These are phyloP conservation scores for Trichoderma pleuroti DNA, from an alignment of 2,329 filamentous ascomycete species.

Conservation along the genomic window DNA sequence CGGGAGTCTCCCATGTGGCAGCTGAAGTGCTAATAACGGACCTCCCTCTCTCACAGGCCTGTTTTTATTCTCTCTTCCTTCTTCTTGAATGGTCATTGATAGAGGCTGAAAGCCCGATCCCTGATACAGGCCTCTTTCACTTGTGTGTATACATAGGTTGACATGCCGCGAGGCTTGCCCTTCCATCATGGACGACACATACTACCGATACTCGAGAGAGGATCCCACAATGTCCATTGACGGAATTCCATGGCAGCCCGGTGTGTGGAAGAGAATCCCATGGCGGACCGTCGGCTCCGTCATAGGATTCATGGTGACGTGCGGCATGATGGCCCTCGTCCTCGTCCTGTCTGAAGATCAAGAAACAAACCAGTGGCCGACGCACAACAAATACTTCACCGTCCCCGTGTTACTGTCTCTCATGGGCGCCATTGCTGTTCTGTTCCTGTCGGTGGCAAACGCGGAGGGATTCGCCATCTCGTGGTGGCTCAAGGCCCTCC, in stretches of 20 bases:
- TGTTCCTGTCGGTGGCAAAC: slow-evolving; percentile 4
- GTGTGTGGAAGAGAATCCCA: slow-evolving; percentile 2
- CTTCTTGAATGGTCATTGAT: background rate
- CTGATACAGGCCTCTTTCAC: background rate
- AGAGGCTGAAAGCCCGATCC: background rate
- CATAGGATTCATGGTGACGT: background rate
- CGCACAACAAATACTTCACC: background rate
- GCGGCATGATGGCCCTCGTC: slow-evolving; percentile 3
- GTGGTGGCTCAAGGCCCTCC: slow-evolving; percentile 14
- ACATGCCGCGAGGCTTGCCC: background rate
- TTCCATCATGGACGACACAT: background rate
- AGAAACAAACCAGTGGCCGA: slow-evolving; percentile 10
- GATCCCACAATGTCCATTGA: background rate
- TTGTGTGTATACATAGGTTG: background rate
- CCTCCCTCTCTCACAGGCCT: background rate
- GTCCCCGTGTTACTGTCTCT: slow-evolving; percentile 12
- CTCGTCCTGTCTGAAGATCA: background rate
- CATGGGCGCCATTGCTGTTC: background rate
- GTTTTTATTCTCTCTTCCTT: background rate
- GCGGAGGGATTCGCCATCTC: slow-evolving; percentile 3
- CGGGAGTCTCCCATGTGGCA: background rate
- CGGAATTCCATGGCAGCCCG: slow-evolving; percentile 11
- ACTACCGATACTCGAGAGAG: background rate
- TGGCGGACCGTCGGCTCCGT: background rate
- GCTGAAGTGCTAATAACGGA: background rate